These are phyloP conservation scores for Phytophthora quininea DNA, from an alignment of 352 stramenopile species.

Conservation along the genomic window DNA sequence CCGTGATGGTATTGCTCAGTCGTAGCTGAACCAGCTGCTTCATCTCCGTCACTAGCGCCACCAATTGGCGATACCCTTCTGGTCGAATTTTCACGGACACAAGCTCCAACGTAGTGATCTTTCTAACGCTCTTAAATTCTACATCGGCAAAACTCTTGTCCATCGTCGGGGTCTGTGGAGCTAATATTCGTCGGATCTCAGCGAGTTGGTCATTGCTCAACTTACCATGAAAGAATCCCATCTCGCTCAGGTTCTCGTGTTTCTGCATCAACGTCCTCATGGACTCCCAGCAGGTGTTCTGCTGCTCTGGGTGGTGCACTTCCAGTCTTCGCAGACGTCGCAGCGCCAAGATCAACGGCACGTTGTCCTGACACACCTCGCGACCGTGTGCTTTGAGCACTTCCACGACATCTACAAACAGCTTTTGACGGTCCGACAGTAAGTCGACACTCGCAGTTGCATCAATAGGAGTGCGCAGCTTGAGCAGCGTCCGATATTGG, in stretches of 20 bases:
- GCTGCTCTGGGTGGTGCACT: conserved; percentile 78
- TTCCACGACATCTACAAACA: conserved; percentile 67
- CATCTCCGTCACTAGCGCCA: conserved; percentile 45
- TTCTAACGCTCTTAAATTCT: conserved; percentile 5
- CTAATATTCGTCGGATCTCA: conserved; percentile 41
- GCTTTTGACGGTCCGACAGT: conserved; percentile 8
- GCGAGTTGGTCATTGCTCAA: conserved; percentile 51
- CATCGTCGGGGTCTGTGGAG: conserved; percentile 10
- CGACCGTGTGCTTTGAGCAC: conserved; percentile 67
- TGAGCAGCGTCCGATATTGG: conserved; percentile 55
- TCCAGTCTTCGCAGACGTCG: conserved; percentile 57
- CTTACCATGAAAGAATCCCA: conserved; percentile 81
- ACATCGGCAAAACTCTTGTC: conserved; percentile 10
- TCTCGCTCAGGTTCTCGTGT: conserved; percentile 41
- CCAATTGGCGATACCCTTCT: conserved; percentile 53
- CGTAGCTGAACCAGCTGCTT: conserved; percentile 48
- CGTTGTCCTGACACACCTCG: conserved; percentile 61
- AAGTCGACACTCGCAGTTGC: conserved; percentile 10
- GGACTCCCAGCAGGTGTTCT: conserved; percentile 53
- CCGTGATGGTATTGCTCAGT: conserved; percentile 62
- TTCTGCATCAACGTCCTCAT: conserved; percentile 38
- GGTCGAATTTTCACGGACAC: conserved; percentile 71
- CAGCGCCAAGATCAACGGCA: conserved; percentile 48
- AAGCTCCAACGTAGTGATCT: conserved; percentile 56
- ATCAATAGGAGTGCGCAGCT: conserved; percentile 28